phyloP scores from a whole-genome alignment of 1,284 basidiomycete genomes.

The Leccinum subspadiceum region DNA sequence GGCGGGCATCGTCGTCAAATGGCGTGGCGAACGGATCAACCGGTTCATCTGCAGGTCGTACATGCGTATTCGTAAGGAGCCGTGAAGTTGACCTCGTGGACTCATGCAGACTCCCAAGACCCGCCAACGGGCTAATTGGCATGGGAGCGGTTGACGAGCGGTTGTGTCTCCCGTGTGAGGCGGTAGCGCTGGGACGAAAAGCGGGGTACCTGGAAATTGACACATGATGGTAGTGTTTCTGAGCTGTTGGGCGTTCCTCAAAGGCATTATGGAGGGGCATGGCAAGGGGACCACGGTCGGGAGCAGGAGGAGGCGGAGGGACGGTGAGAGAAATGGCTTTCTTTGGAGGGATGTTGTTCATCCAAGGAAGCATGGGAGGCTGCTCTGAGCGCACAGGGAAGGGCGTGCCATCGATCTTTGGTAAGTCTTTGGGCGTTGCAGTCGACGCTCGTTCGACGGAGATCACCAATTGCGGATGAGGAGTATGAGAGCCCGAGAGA shows the following conservation, averaged over 20 bases:
- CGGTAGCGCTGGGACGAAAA: conserved; percentile 1
- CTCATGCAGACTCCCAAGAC: conserved; percentile 26
- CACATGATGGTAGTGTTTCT: conserved; percentile 22
- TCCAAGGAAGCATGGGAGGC: conserved; percentile 38
- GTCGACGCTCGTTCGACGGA: conserved; percentile 38
- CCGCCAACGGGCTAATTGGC: conserved; percentile 18
- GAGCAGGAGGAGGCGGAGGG: conserved; percentile 25
- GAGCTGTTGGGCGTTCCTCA: conserved; percentile 26
- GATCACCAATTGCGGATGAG: conserved; percentile 44
- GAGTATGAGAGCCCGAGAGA: conserved; percentile 12
- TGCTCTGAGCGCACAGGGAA: conserved; percentile 29
- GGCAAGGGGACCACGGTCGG: conserved; percentile 33
- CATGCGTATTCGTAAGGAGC: conserved; percentile 46
- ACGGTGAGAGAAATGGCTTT: conserved; percentile 27
- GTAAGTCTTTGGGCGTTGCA: conserved; percentile 28
- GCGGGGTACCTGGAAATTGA: conserved; percentile 17
- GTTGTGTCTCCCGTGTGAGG: conserved; percentile 23
- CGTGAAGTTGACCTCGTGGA: conserved; percentile 43
- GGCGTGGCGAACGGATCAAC: conserved; percentile 70
- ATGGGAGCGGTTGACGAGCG: conserved; percentile 33
- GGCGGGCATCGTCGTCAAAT: conserved; percentile 66
- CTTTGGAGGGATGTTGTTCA: conserved; percentile 33
- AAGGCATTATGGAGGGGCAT: conserved; percentile 59
- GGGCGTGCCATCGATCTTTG: conserved; percentile 33
- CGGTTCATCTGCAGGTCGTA: conserved; percentile 35